phyloP scores from a whole-genome alignment of 768 basidiomycete genomes.

The Coprinellus micaceus region DNA sequence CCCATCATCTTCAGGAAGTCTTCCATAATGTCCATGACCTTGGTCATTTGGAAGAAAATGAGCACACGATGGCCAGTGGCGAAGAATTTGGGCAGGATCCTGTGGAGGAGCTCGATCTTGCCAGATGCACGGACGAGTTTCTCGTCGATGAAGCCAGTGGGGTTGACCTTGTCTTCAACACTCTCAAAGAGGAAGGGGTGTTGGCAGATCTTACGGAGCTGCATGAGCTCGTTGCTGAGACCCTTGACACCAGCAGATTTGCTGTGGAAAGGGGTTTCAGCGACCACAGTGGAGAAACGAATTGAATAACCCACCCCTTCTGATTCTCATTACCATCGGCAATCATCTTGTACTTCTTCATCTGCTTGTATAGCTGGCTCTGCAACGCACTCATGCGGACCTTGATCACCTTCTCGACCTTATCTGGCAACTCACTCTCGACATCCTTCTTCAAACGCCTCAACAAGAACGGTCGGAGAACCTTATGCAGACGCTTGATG shows the following conservation, averaged over 20 bases:
- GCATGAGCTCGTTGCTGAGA: slow-evolving; percentile 93
- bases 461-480: slow-evolving; percentile 90
- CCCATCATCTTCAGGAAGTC: slow-evolving; percentile 88
- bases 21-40: slow-evolving; percentile 98
- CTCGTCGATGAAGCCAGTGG: slow-evolving; percentile 76
- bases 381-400: slow-evolving; percentile 92
- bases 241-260: slow-evolving; percentile 83
- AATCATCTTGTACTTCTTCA: slow-evolving; percentile 98
- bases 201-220: slow-evolving; percentile 96
- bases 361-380: slow-evolving; percentile 90
- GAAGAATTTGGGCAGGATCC: slow-evolving; percentile 94
- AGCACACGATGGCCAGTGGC: slow-evolving; percentile 88
- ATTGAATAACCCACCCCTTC: slow-evolving; percentile 65
- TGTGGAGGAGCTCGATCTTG: slow-evolving; percentile 88
- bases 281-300: too few species aligned
- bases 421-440: slow-evolving; percentile 91
- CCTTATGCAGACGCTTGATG: slow-evolving; percentile 94
- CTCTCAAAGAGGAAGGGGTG: slow-evolving; percentile 96
- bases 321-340: slow-evolving; percentile 69
- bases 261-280: slow-evolving; percentile 19
- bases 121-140: slow-evolving; percentile 84
- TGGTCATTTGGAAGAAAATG: slow-evolving; percentile 99
- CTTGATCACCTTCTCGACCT: slow-evolving; percentile 98
- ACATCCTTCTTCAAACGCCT: slow-evolving; percentile 95
- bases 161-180: slow-evolving; percentile 92